Conservation (phyloP, 2,329 filamentous ascomycete genomes). For the Trichoderma atroviride region DNA sequence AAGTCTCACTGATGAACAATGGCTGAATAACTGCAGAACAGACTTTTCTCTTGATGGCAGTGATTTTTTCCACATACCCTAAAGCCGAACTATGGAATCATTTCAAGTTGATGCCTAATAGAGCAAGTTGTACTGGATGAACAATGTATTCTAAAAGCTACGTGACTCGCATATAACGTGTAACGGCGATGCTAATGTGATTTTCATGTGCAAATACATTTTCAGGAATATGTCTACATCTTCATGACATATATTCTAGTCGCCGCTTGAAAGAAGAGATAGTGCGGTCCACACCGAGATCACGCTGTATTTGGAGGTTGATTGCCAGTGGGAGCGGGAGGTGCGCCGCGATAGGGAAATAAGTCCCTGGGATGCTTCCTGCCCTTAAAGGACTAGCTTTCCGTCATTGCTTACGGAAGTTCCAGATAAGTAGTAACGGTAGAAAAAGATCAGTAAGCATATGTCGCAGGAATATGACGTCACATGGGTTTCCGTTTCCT, state of each 20-base stretch:
- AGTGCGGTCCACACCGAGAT: neutral
- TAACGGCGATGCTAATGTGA: neutral
- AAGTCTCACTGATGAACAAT: too few relatives aligned
- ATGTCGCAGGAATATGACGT: too few relatives aligned
- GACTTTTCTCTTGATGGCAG: too few relatives aligned
- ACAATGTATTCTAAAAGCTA: neutral
- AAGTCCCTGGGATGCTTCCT: neutral
- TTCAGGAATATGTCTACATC: neutral
- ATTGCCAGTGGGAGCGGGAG: neutral
- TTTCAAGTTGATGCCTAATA: too few relatives aligned
- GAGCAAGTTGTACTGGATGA: neutral
- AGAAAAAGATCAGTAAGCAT: too few relatives aligned
- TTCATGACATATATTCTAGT: neutral
- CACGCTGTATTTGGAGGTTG: neutral
- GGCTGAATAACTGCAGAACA: too few relatives aligned
- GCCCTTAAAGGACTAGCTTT: neutral
- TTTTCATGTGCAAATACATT: neutral
- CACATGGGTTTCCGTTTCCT: too few relatives aligned
- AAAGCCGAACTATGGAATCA: too few relatives aligned
- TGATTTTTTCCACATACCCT: too few relatives aligned
- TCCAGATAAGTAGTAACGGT: neutral
- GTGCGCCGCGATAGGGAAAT: neutral
- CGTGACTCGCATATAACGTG: too few relatives aligned
- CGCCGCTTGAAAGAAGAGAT: neutral
- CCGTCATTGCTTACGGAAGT: neutral